Evolutionary conservation across 2,329 filamentous ascomycete species (phyloP).

Genomic region (Talaromyces pinophilus): DNA sequence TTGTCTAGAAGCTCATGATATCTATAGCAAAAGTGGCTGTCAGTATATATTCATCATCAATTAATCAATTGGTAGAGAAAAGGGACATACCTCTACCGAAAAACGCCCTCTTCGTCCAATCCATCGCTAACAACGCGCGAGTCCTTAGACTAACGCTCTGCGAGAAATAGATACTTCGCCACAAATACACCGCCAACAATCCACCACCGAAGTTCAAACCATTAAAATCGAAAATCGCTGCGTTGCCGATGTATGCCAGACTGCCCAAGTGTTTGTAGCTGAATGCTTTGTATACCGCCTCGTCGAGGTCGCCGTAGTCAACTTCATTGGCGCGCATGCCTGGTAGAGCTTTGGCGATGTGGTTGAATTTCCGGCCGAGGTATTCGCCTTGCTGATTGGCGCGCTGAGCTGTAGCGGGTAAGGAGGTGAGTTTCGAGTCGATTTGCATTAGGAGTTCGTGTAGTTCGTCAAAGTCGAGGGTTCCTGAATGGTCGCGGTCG

Average conservation of each 20-base stretch:
- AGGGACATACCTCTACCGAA: slow-evolving; percentile 82
- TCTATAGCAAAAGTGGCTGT: slow-evolving; percentile 37
- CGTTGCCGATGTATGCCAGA: slow-evolving; percentile 93
- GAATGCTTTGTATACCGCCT: slow-evolving; percentile 90
- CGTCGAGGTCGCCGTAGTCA: slow-evolving; percentile 84
- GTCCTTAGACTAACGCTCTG: slow-evolving; percentile 94
- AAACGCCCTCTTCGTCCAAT: slow-evolving; percentile 94
- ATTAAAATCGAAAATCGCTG: slow-evolving; percentile 87
- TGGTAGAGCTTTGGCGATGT: slow-evolving; percentile 74
- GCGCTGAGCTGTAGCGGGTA: slow-evolving; percentile 93
- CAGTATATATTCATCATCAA: neutral
- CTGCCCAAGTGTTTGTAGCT: slow-evolving; percentile 90
- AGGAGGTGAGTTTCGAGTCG: slow-evolving; percentile 87
- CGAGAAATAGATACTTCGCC: slow-evolving; percentile 95
- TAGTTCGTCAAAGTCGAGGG: slow-evolving; percentile 90
- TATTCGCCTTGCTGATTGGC: slow-evolving; percentile 96
- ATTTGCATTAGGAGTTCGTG: slow-evolving; percentile 86
- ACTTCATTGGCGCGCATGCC: slow-evolving; percentile 79
- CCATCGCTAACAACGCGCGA: slow-evolving; percentile 87
- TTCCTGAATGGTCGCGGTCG: slow-evolving; percentile 89
- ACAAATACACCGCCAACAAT: slow-evolving; percentile 89
- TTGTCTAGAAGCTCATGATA: slow-evolving; percentile 54
- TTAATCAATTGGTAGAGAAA: neutral
- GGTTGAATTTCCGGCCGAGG: slow-evolving; percentile 90
- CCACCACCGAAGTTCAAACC: slow-evolving; percentile 80